phyloP scores from a whole-genome alignment of 768 basidiomycete species.

The Hydnum rufescens region DNA sequence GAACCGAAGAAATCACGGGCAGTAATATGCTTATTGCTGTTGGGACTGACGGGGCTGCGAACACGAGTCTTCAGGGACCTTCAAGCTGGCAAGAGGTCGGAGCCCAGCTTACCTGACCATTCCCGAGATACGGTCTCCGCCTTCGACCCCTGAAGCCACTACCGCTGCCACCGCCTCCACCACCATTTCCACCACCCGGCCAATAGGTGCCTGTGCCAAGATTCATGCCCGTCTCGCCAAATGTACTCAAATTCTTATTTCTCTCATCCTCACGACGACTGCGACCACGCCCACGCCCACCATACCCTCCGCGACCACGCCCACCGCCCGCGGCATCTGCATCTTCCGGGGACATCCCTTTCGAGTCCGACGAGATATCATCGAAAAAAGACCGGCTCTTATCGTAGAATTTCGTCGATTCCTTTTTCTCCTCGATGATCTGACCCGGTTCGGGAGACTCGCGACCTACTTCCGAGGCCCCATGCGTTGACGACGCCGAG shows the following conservation, averaged over 20 bases:
- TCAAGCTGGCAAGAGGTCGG: background rate
- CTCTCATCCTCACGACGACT: slow-evolving; percentile 55
- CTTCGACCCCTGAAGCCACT: background rate
- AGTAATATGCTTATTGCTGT: background rate
- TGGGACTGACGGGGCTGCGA: background rate
- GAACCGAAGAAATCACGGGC: too few relatives aligned
- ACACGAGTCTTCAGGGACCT: background rate
- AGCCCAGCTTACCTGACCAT: background rate
- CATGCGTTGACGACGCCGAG: slow-evolving; percentile 12
- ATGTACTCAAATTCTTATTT: slow-evolving; percentile 69
- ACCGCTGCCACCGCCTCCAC: background rate
- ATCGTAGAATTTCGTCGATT: slow-evolving; percentile 13
- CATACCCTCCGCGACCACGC: slow-evolving; percentile 19
- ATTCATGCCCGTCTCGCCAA: slow-evolving; percentile 50
- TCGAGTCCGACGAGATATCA: slow-evolving; percentile 28
- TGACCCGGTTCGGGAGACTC: slow-evolving; percentile 1
- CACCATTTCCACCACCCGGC: background rate
- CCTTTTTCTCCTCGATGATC: slow-evolving; percentile 9
- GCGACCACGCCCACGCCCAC: slow-evolving; percentile 34
- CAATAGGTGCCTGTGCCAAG: background rate
- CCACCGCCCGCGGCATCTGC: slow-evolving; percentile 1
- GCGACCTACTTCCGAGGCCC: background rate
- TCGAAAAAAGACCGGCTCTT: slow-evolving; percentile 63
- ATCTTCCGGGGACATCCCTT: slow-evolving; percentile 10
- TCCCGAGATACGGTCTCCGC: background rate